Evolutionary conservation across 345 rosid species (phyloP).

Genomic region (Luvunga scandens): DNA sequence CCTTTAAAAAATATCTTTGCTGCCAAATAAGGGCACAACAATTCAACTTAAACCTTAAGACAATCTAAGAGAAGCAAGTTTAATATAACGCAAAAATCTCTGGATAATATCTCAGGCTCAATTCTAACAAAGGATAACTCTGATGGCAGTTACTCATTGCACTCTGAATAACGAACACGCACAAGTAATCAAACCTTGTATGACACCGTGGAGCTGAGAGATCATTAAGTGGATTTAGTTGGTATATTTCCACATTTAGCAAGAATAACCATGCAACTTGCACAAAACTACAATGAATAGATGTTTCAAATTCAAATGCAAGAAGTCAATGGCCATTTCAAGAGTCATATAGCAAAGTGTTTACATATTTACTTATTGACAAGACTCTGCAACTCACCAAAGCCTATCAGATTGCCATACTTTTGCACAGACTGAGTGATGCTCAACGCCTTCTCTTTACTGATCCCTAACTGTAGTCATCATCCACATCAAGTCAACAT

Average conservation of each 20-base stretch:
- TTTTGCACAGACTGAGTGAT: constrained; percentile 55
- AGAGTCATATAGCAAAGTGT: not conserved
- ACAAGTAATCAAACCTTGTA: not conserved
- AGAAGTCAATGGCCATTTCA: not conserved
- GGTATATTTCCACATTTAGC: not conserved
- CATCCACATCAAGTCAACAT: constrained; percentile 17
- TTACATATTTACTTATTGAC: not conserved
- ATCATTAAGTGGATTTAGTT: not conserved
- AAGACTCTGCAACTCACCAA: constrained; percentile 50
- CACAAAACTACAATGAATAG: not conserved
- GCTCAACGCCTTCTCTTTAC: constrained; percentile 60
- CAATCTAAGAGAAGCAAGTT: constrained; percentile 1
- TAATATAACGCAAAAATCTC: not conserved
- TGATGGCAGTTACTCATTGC: not conserved
- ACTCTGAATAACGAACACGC: not conserved
- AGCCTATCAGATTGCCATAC: constrained; percentile 77
- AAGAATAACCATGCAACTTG: not conserved
- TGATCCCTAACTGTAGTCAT: constrained; percentile 60
- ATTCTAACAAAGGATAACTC: not conserved
- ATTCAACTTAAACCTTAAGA: not conserved
- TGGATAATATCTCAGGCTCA: not conserved
- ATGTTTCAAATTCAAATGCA: not conserved
- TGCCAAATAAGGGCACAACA: not conserved
- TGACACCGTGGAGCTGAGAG: not conserved
- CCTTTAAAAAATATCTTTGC: not conserved